A percentile compares a stretch with the other conserved stretches of the same genome.
These are phyloP conservation scores for Exophiala xenobiotica DNA, from an alignment of 2,329 filamentous ascomycete genomes.

Conservation along the genomic window DNA sequence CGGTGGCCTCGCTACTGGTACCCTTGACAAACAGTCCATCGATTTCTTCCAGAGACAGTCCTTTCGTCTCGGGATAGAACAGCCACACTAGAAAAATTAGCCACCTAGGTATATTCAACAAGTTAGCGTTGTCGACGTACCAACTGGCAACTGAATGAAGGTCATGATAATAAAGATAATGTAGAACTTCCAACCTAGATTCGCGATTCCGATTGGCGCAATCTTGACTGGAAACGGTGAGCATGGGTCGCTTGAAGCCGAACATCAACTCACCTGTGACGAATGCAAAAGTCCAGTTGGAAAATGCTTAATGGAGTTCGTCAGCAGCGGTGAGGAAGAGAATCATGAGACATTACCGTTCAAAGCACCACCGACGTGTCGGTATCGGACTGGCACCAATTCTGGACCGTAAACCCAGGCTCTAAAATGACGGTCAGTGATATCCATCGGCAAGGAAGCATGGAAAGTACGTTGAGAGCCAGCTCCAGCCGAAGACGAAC, in stretches of 20 bases:
- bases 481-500: constrained; percentile 36
- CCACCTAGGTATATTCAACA: not conserved
- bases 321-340: constrained; percentile 41
- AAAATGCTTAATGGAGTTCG: too few relatives aligned
- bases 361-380: constrained; percentile 36
- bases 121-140: constrained; percentile 35
- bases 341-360: constrained; percentile 57
- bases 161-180: constrained; percentile 44
- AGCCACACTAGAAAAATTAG: constrained; percentile 59
- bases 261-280: constrained; percentile 47
- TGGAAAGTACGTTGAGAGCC: constrained; percentile 63
- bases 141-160: constrained; percentile 45
- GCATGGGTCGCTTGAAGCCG: not conserved
- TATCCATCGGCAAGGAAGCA: constrained; percentile 53
- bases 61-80: constrained; percentile 70
- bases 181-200: constrained; percentile 60
- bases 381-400: constrained; percentile 36
- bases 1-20: too few relatives aligned
- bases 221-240: constrained; percentile 49
- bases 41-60: constrained; percentile 39
- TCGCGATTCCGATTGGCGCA: constrained; percentile 42
- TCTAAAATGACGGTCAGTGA: constrained; percentile 39
- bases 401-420: constrained; percentile 28
- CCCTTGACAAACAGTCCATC: constrained; percentile 24
- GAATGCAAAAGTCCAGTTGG: constrained; percentile 71